phyloP scores from a whole-genome alignment of 176 grass and related monocot species.

The Pontederia paniculata region DNA sequence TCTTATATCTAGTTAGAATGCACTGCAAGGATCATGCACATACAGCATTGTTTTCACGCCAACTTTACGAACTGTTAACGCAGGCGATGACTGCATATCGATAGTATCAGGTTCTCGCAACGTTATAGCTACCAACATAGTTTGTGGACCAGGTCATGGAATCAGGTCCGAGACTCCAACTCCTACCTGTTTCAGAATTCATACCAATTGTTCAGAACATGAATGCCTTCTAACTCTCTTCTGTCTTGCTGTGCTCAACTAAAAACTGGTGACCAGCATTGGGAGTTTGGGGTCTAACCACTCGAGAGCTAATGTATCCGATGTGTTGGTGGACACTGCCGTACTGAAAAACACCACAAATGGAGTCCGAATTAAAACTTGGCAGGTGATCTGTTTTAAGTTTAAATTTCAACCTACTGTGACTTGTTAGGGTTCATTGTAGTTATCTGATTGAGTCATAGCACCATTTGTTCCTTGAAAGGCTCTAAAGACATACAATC shows the following conservation, averaged over 20 bases:
- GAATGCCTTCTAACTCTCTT: background rate
- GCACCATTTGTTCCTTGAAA: no score
- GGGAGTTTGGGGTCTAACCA: slow-evolving; percentile 63
- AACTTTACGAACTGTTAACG: background rate
- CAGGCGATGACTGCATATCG: slow-evolving; percentile 88
- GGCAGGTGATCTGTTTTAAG: slow-evolving; percentile 57
- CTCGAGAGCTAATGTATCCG: slow-evolving; percentile 40
- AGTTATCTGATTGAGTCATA: no score
- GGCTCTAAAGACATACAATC: no score
- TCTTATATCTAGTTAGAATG: background rate
- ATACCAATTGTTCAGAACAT: background rate
- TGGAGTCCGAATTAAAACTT: slow-evolving; percentile 78
- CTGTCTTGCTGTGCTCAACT: background rate
- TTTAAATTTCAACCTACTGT: slow-evolving; percentile 11
- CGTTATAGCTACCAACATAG: slow-evolving; percentile 35
- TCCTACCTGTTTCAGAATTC: background rate
- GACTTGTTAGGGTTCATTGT: background rate
- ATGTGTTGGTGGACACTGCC: slow-evolving; percentile 56
- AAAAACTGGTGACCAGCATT: slow-evolving; percentile 39
- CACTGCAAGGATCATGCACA: no score
- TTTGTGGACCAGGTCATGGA: slow-evolving; percentile 67
- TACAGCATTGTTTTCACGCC: background rate
- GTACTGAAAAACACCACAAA: slow-evolving; percentile 64
- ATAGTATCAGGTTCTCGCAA: slow-evolving; percentile 51
- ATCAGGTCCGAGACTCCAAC: background rate